Evolutionary conservation across 1,284 basidiomycete genomes (phyloP).

Genomic region (Wolfiporia cocos): DNA sequence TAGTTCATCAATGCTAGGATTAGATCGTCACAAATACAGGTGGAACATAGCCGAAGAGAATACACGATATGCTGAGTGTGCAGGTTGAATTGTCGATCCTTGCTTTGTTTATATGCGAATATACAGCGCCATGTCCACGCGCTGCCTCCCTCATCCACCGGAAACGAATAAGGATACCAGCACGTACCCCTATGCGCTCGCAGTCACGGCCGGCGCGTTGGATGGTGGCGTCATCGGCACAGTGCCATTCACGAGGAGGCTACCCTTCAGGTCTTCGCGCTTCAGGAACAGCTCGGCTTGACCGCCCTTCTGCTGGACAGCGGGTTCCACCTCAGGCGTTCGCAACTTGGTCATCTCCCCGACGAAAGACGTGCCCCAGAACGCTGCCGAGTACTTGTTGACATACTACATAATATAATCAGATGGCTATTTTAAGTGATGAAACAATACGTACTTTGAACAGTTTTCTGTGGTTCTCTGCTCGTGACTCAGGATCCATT

Average conservation of each 20-base stretch:
- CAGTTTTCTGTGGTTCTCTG: slow-evolving; percentile 91
- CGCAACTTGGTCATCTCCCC: slow-evolving; percentile 68
- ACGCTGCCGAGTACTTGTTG: slow-evolving; percentile 88
- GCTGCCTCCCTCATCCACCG: too few relatives aligned
- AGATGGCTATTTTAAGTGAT: background rate
- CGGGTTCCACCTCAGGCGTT: slow-evolving; percentile 15
- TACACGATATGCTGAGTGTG: too few relatives aligned
- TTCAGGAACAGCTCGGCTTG: slow-evolving; percentile 30
- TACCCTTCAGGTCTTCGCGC: slow-evolving; percentile 29
- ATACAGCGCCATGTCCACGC: too few relatives aligned
- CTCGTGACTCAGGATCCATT: slow-evolving; percentile 75
- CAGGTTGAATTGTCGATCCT: too few relatives aligned
- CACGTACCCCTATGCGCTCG: background rate
- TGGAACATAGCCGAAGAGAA: too few relatives aligned
- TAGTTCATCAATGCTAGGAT: too few relatives aligned
- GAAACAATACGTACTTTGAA: slow-evolving; percentile 54
- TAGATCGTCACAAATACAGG: too few relatives aligned
- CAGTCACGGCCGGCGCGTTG: slow-evolving; percentile 18
- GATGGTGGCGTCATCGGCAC: slow-evolving; percentile 26
- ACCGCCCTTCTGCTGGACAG: slow-evolving; percentile 31
- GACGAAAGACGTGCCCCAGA: slow-evolving; percentile 91
- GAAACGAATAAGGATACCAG: slow-evolving; percentile 6
- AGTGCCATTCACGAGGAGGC: slow-evolving; percentile 27
- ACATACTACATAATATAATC: slow-evolving; percentile 51
- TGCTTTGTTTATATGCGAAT: too few relatives aligned